A percentile compares a stretch with the other conserved stretches of the same genome.
phyloP scores from a whole-genome alignment of 208 protist genomes.

The Crithidia fasciculata region DNA sequence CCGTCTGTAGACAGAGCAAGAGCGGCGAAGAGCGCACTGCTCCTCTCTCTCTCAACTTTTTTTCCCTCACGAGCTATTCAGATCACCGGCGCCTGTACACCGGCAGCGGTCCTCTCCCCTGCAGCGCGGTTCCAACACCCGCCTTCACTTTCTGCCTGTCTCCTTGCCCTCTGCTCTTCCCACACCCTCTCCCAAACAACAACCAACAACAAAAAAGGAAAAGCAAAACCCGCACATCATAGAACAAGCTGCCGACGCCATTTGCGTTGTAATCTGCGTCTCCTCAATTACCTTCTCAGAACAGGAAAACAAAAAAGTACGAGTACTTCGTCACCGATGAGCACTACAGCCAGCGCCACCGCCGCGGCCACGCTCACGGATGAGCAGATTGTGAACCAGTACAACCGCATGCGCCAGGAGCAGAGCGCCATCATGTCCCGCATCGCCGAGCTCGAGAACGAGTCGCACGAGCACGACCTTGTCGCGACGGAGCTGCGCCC shows the following conservation, averaged over 20 bases:
- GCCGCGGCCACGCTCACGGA: conserved; percentile 38
- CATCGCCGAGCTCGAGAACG: conserved; percentile 89
- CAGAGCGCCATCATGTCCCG: conserved; percentile 85
- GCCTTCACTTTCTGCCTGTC: neutral
- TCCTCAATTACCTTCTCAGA: too few relatives aligned
- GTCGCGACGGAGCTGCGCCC: conserved; percentile 87
- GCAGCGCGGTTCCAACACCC: too few relatives aligned
- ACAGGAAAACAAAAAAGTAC: neutral
- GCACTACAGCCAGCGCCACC: conserved; percentile 4
- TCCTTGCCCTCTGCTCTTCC: neutral
- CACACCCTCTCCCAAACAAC: neutral
- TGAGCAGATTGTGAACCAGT: conserved; percentile 83
- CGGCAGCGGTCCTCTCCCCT: too few relatives aligned
- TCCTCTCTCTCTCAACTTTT: too few relatives aligned
- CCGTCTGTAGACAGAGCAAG: too few relatives aligned
- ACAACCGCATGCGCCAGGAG: conserved; percentile 89
- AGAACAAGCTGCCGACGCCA: neutral
- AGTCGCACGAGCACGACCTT: conserved; percentile 91
- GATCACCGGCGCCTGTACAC: too few relatives aligned
- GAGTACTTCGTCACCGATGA: neutral
- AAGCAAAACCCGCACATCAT: neutral
- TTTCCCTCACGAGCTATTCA: too few relatives aligned
- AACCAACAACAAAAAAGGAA: neutral
- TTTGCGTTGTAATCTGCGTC: too few relatives aligned
- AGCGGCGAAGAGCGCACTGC: too few relatives aligned